Base-by-base conservation (phyloP, 2,329 filamentous ascomycete genomes). In the Xylariales sp. region DNA sequence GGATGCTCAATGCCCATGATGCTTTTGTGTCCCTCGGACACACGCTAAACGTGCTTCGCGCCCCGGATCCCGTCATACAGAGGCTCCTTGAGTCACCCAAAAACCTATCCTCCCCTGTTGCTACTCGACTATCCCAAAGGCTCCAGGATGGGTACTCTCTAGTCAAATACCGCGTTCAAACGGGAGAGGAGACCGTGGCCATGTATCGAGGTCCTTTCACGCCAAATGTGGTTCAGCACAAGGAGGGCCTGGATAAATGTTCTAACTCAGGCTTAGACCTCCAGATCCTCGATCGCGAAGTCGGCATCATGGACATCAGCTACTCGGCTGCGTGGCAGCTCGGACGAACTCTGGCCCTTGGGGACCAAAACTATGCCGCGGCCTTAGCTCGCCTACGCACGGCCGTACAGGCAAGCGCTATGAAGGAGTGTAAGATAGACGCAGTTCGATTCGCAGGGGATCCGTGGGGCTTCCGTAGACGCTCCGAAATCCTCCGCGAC, bases 301-400 rank as follows among this genome's bases (percentile, higher is more conserved):
- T 79, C 0, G 80, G 80, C 0, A 70, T 84, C 5, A 82, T 84
- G 78, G 83, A 85, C 65, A 58, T 84, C 0, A 80, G 79, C 0
- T 85, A 84, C 71, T 79, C 78, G 0, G 62, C 74, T 0, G 83
- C 83, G 0, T 85, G 83, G 83, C 72, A 81, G 34, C 62, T 83
- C 0, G 83, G 83, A 0, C 78, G 77, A 28, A 76, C 75, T 3
- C 56, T 84, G 41, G 83, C 81, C 0, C 67, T 83, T 0, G 77
- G 75, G 0, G 80, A 77, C 60, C 41, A 77, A 43, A 61, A 23
- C 1, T 78, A 73, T 58, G 60, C 60, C 0, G 28, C 54, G 3
- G 64, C 57, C 1, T 36, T 66, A 10, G 28, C 6, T 28, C 8
- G 64, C 32, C n/a, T 79, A 23, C 71, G 78, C 16, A 73, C 43